These are phyloP conservation scores for Rutidosis leptorrhynchoides DNA, from an alignment of 129 eudicot genomes.

Conservation along the genomic window DNA sequence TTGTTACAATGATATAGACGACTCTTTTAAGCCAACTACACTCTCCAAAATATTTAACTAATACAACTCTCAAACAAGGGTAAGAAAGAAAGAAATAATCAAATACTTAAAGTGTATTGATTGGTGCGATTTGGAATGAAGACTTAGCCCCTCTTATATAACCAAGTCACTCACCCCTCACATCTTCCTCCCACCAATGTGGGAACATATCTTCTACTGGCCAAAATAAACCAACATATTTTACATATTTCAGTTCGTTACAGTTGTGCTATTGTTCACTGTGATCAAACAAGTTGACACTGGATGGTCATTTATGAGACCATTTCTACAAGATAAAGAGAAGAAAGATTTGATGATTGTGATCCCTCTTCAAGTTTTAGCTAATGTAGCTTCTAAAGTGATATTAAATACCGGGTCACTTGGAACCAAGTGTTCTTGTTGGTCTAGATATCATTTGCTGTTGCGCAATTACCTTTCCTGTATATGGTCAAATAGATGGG, in stretches of 20 bases:
- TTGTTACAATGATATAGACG: no score
- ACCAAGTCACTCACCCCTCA: no score
- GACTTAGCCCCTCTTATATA: no score
- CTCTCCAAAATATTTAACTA: no score
- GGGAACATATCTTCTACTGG: no score
- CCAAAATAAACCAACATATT: no score
- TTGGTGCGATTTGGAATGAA: no score
- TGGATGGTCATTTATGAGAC: constrained; percentile 46
- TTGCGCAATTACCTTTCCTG: constrained; percentile 35
- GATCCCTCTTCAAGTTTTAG: constrained; percentile 36
- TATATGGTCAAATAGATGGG: constrained; percentile 40
- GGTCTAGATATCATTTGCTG: constrained; percentile 41
- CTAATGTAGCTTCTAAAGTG: constrained; percentile 33
- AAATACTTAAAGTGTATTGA: no score
- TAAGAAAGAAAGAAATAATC: no score
- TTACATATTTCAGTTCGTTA: constrained; percentile 26
- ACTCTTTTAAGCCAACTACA: no score
- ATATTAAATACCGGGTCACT: constrained; percentile 31
- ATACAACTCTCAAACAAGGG: no score
- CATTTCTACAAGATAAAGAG: constrained; percentile 30
- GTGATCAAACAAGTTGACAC: constrained; percentile 39
- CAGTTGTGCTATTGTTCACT: constrained; percentile 30
- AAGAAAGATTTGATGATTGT: constrained; percentile 32
- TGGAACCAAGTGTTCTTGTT: constrained; percentile 43
- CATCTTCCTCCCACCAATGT: no score